Percentiles rank a stretch among this genome's conserved stretches.
Evolutionary conservation across 2,329 filamentous ascomycete genomes (phyloP).

Genomic region (Aspergillus melleus): DNA sequence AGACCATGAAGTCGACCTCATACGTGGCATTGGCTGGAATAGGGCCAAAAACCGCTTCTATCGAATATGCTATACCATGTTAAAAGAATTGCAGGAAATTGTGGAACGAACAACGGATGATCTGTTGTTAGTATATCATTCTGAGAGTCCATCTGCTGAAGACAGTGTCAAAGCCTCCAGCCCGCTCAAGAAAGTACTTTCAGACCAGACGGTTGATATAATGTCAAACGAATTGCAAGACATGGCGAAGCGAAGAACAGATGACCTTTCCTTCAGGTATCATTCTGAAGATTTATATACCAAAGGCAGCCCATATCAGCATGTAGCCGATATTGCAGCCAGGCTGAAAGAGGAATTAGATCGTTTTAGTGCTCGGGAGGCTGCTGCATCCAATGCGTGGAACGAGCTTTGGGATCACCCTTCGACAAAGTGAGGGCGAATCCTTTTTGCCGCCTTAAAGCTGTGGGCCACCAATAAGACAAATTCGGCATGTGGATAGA

Average conservation of each 20-base stretch:
- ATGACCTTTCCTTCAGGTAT: too few species aligned
- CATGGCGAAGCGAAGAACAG: too few species aligned
- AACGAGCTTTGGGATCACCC: not conserved
- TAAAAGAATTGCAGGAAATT: constrained; percentile 3
- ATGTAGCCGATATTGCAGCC: not conserved
- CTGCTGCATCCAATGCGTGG: not conserved
- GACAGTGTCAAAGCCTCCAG: too few species aligned
- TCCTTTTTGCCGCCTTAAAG: too few species aligned
- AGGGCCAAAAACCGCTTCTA: constrained; percentile 1
- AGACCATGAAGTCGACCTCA: not conserved
- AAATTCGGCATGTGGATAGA: too few species aligned
- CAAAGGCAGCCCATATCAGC: not conserved
- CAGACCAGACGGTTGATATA: too few species aligned
- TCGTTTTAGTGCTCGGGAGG: not conserved
- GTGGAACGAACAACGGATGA: not conserved
- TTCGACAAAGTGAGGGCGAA: too few species aligned
- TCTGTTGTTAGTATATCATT: not conserved
- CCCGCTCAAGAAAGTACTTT: too few species aligned
- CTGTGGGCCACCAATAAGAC: too few species aligned
- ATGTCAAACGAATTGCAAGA: too few species aligned
- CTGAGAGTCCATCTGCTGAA: not conserved
- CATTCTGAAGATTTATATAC: too few species aligned
- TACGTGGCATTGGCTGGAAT: constrained; percentile 3
- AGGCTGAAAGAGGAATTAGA: not conserved
- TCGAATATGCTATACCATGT: constrained; percentile 1